Conservation (phyloP, 257 asterid species). For the Forsythia suspensa region DNA sequence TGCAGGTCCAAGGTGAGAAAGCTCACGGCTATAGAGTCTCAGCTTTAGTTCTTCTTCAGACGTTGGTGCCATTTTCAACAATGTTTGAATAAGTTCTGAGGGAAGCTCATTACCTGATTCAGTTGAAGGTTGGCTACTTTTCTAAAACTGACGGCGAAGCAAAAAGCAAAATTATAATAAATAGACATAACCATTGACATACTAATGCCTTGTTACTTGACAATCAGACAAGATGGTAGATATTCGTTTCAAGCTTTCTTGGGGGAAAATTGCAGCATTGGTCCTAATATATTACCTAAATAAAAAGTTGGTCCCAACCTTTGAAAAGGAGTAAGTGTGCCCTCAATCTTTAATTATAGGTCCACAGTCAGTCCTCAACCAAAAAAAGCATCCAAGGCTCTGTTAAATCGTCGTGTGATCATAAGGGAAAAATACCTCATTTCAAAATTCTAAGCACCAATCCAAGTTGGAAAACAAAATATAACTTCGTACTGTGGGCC, state of each 20-base stretch:
- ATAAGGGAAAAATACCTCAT: neutral
- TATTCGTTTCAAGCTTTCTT: neutral
- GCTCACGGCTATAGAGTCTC: conserved; percentile 52
- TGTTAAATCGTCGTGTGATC: neutral
- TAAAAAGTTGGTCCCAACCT: neutral
- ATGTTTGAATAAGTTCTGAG: conserved; percentile 55
- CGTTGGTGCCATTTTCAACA: conserved; percentile 77
- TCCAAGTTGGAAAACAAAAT: neutral
- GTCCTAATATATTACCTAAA: neutral
- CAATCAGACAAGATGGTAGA: neutral
- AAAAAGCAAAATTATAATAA: neutral
- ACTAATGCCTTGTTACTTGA: neutral
- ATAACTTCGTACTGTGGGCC: neutral
- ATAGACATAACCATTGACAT: neutral
- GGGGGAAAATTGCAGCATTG: neutral
- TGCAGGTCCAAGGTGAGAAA: conserved; percentile 55
- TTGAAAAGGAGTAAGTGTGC: neutral
- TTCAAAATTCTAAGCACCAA: neutral
- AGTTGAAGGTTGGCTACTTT: conserved; percentile 13
- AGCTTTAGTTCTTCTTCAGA: conserved; percentile 71
- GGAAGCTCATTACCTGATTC: conserved; percentile 69
- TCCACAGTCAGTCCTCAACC: neutral
- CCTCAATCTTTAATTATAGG: neutral
- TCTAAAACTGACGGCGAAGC: neutral
- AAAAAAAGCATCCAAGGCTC: neutral